phyloP scores from a whole-genome alignment of 2,329 filamentous ascomycete genomes.

The Purpureocillium lavendulum region DNA sequence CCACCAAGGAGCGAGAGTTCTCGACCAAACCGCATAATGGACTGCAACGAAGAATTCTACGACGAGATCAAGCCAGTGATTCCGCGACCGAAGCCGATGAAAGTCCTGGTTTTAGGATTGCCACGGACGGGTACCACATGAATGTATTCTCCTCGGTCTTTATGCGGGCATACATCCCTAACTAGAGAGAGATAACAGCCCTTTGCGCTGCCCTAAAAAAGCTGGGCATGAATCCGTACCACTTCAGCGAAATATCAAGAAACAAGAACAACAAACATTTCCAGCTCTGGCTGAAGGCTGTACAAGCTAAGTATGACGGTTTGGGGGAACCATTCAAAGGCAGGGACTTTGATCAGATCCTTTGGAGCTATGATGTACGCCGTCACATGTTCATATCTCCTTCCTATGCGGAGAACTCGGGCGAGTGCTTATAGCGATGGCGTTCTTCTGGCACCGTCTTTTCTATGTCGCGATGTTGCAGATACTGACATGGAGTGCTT shows the following conservation, averaged over 20 bases:
- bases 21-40: background rate
- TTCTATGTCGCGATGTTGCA: background rate
- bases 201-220: background rate
- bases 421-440: background rate
- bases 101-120: conserved; percentile 1
- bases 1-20: too few relatives aligned
- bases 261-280: conserved; percentile 1
- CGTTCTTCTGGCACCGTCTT: too few relatives aligned
- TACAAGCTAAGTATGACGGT: conserved; percentile 2
- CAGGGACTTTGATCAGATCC: conserved; percentile 1
- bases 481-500: background rate
- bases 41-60: background rate
- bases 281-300: background rate
- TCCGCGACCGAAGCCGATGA: background rate
- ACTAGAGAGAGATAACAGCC: background rate
- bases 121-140: conserved; percentile 4
- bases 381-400: background rate
- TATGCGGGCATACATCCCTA: too few relatives aligned
- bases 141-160: background rate
- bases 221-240: conserved; percentile 1
- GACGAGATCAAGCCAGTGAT: background rate
- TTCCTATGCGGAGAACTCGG: too few relatives aligned
- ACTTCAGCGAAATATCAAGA: conserved; percentile 1
- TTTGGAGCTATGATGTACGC: conserved; percentile 1
- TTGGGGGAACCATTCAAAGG: background rate